Conservation (phyloP, 2,329 filamentous ascomycete species). For the Fusarium torulosum region DNA sequence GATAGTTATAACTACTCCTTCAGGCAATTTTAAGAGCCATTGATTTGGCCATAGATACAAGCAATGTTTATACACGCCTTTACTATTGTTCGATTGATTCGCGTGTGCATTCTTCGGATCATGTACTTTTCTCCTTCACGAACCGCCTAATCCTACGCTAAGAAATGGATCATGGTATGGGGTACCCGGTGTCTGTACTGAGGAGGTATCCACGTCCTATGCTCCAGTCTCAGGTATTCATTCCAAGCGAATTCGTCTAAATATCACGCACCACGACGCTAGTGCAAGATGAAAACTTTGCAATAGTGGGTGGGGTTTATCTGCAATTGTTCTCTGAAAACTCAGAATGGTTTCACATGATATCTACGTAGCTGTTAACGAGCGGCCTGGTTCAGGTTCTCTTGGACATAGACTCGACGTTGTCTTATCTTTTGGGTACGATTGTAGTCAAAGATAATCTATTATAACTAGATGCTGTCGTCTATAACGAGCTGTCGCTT, state of each 20-base stretch:
- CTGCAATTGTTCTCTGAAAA: neutral
- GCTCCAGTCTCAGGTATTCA: neutral
- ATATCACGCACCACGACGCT: neutral
- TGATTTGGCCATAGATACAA: too few relatives aligned
- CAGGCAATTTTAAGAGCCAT: too few relatives aligned
- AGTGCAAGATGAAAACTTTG: neutral
- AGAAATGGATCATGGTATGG: too few relatives aligned
- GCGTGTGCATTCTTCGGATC: too few relatives aligned
- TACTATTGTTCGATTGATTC: too few relatives aligned
- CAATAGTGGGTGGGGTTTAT: neutral
- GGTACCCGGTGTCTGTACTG: too few relatives aligned
- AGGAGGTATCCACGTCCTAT: neutral
- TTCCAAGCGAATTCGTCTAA: neutral
- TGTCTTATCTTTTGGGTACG: neutral
- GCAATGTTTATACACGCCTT: too few relatives aligned
- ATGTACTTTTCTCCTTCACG: too few relatives aligned
- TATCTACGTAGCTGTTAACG: too few relatives aligned
- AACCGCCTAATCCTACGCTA: too few relatives aligned
- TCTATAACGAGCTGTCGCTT: conserved; percentile 16
- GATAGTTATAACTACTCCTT: too few relatives aligned
- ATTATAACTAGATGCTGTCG: conserved; percentile 5
- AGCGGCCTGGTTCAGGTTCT: neutral
- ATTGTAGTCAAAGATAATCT: neutral
- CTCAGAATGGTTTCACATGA: too few relatives aligned
- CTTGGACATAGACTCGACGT: neutral